Percentiles rank a stretch among this genome's conserved stretches.
phyloP scores from a whole-genome alignment of 805 yeast genomes.

The Danielia oregonensis region DNA sequence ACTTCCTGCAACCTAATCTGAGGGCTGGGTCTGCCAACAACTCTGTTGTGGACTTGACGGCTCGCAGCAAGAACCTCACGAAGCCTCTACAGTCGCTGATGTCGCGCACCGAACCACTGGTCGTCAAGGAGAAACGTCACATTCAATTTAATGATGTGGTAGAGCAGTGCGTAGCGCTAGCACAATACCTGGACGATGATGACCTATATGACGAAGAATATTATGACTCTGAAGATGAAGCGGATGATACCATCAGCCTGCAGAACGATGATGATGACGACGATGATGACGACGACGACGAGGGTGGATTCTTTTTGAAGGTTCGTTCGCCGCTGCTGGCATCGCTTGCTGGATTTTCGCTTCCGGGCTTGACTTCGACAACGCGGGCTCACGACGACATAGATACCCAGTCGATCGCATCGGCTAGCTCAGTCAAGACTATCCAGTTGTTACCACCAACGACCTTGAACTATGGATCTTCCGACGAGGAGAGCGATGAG shows the following conservation, averaged over 20 bases:
- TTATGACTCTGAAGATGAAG: constrained; percentile 14
- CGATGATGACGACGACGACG: constrained; percentile 51
- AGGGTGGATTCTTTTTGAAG: constrained; percentile 65
- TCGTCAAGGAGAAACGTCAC: constrained; percentile 50
- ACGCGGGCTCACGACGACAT: constrained; percentile 13
- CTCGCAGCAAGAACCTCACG: constrained; percentile 5
- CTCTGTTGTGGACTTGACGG: constrained; percentile 21
- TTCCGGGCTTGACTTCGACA: constrained; percentile 14
- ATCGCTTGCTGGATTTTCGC: constrained; percentile 10
- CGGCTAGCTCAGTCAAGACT: constrained; percentile 42
- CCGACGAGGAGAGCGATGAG: constrained; percentile 59
- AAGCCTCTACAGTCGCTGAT: background rate
- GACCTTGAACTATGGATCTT: constrained; percentile 69
- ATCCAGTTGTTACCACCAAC: constrained; percentile 86
- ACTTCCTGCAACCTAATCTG: constrained; percentile 24
- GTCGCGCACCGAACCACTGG: background rate
- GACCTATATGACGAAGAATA: constrained; percentile 6
- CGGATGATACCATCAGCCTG: constrained; percentile 12
- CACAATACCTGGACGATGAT: constrained; percentile 15
- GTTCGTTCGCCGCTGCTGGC: constrained; percentile 44
- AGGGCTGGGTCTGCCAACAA: constrained; percentile 26
- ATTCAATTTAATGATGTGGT: constrained; percentile 94
- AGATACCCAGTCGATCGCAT: constrained; percentile 28
- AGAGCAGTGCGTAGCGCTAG: constrained; percentile 86
- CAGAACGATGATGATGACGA: constrained; percentile 26